Evolutionary conservation across 2,329 filamentous ascomycete species (phyloP).

Genomic region (Diaporthe sp.): DNA sequence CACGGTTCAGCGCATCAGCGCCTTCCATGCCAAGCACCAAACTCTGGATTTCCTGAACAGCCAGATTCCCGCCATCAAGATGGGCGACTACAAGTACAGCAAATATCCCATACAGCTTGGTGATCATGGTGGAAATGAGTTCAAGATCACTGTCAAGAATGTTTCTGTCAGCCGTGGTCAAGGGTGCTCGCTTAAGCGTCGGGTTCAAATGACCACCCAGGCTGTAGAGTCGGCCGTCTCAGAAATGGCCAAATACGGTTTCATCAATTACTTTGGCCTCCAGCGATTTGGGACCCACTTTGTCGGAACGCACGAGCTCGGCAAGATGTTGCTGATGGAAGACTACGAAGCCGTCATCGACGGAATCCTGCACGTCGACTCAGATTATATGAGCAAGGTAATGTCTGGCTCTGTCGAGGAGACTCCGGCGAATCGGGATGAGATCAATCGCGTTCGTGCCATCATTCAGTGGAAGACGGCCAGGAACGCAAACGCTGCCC

Average conservation of each 20-base stretch:
- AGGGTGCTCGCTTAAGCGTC: slow-evolving; percentile 59
- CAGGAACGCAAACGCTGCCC: slow-evolving; percentile 67
- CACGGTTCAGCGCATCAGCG: slow-evolving; percentile 84
- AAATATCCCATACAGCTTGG: slow-evolving; percentile 81
- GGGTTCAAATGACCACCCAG: slow-evolving; percentile 53
- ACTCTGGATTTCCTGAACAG: slow-evolving; percentile 73
- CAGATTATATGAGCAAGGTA: slow-evolving; percentile 65
- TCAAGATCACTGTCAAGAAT: slow-evolving; percentile 90
- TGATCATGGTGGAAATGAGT: slow-evolving; percentile 89
- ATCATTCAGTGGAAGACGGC: slow-evolving; percentile 78
- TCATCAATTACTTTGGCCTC: slow-evolving; percentile 98
- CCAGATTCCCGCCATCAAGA: slow-evolving; percentile 69
- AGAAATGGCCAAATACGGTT: slow-evolving; percentile 79
- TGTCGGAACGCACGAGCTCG: slow-evolving; percentile 86
- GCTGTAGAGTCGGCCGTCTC: slow-evolving; percentile 70
- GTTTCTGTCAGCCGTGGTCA: slow-evolving; percentile 69
- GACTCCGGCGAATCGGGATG: slow-evolving; percentile 74
- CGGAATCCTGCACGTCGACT: slow-evolving; percentile 78
- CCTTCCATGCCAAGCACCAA: slow-evolving; percentile 60
- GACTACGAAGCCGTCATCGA: slow-evolving; percentile 85
- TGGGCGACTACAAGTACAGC: slow-evolving; percentile 87
- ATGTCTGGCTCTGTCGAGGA: slow-evolving; percentile 57
- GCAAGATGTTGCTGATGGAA: slow-evolving; percentile 83
- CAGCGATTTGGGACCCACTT: slow-evolving; percentile 93
- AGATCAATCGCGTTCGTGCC: slow-evolving; percentile 80